These are phyloP conservation scores for Guyanaporus albipodus DNA, from an alignment of 768 basidiomycete species.

Conservation along the genomic window DNA sequence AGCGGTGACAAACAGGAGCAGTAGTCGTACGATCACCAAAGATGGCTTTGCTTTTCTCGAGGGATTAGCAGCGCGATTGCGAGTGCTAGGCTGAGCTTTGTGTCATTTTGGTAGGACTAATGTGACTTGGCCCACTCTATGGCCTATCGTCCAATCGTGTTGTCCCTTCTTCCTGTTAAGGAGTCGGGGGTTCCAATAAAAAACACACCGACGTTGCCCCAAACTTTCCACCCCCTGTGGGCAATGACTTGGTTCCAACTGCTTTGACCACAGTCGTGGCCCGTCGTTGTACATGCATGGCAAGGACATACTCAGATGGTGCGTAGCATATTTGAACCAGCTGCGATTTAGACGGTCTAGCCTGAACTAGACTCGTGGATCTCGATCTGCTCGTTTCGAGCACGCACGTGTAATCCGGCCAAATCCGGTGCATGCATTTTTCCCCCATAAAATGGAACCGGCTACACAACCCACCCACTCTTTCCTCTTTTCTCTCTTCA, in stretches of 20 bases:
- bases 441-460: constrained; percentile 27
- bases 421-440: constrained; percentile 17
- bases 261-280: too few species aligned
- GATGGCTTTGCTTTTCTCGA: constrained; percentile 70
- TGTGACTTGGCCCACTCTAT: too few species aligned
- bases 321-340: too few species aligned
- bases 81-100: constrained; percentile 20
- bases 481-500: background rate
- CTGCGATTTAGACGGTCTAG: too few species aligned
- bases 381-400: too few species aligned
- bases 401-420: constrained; percentile 28
- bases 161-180: background rate
- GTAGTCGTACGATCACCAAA: constrained; percentile 71
- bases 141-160: background rate
- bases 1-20: constrained; percentile 61
- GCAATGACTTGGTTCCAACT: too few species aligned
- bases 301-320: background rate
- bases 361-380: too few species aligned
- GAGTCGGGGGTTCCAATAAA: background rate
- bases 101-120: background rate
- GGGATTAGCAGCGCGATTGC: constrained; percentile 52
- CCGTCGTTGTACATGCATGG: background rate
- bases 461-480: background rate
- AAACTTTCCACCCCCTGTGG: background rate
- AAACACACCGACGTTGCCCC: background rate